Evolutionary conservation across 768 basidiomycete genomes (phyloP).

Genomic region (Pilatotrama ljubarskyi): DNA sequence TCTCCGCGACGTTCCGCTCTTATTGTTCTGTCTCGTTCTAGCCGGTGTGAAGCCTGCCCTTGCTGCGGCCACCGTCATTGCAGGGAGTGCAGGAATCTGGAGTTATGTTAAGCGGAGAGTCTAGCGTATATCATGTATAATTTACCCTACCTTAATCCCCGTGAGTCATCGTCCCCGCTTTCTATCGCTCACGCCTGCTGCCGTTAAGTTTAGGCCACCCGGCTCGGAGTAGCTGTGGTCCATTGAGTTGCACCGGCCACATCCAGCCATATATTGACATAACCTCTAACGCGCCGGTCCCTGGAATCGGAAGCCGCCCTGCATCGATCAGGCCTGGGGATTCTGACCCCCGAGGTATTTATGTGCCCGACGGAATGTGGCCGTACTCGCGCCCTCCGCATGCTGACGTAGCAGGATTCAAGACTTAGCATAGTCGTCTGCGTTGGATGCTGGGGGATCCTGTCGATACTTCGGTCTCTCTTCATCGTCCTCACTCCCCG

Average conservation of each 20-base stretch:
- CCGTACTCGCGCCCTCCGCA: constrained; percentile 14
- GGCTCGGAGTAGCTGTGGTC: constrained; percentile 11
- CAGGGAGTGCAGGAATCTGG: constrained; percentile 90
- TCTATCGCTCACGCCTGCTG: constrained; percentile 12
- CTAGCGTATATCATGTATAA: constrained; percentile 52
- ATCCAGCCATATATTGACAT: constrained; percentile 16
- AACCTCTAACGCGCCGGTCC: constrained; percentile 18
- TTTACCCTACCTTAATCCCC: constrained; percentile 37
- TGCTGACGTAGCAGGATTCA: constrained; percentile 16
- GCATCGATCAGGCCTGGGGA: constrained; percentile 17
- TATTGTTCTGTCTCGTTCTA: constrained; percentile 42
- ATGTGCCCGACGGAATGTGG: constrained; percentile 15
- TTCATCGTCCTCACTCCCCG: not conserved
- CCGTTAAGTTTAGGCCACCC: constrained; percentile 22
- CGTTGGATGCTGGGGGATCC: constrained; percentile 3
- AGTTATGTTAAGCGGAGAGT: constrained; percentile 91
- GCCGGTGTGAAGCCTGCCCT: constrained; percentile 91
- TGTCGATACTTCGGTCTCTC: not conserved
- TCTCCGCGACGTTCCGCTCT: constrained; percentile 29
- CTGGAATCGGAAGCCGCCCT: constrained; percentile 16
- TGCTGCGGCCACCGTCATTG: constrained; percentile 86
- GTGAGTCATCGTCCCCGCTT: constrained; percentile 28
- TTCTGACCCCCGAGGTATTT: constrained; percentile 14
- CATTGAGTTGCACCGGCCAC: constrained; percentile 19
- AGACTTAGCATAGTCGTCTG: not conserved